Conservation (phyloP, 176 grass and related monocot genomes). For the Luzula sylvatica region DNA sequence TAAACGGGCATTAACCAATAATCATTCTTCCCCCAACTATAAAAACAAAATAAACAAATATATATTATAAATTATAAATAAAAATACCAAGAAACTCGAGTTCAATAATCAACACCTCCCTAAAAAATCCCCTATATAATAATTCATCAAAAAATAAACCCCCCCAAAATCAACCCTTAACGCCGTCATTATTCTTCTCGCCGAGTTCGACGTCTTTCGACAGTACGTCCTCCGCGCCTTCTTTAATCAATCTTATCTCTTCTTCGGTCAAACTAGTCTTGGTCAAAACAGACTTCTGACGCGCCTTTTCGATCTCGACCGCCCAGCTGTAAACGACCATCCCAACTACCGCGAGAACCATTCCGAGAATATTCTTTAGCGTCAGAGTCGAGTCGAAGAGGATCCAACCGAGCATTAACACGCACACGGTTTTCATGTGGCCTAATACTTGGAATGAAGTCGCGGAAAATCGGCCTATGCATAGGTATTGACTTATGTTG, state of each 20-base stretch:
- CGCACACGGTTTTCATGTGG: slow-evolving; percentile 37
- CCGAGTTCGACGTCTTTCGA: slow-evolving; percentile 32
- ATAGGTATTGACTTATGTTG: slow-evolving; percentile 35
- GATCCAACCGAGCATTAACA: slow-evolving; percentile 30
- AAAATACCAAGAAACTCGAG: too few relatives aligned
- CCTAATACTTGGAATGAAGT: slow-evolving; percentile 36
- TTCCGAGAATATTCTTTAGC: slow-evolving; percentile 28
- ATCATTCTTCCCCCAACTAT: slow-evolving; percentile 11
- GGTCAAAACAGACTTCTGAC: slow-evolving; percentile 9
- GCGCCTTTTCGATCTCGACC: slow-evolving; percentile 25
- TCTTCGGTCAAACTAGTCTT: slow-evolving; percentile 40
- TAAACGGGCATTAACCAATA: background rate
- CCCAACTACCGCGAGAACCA: slow-evolving; percentile 28
- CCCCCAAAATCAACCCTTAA: background rate
- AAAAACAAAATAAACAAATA: slow-evolving; percentile 16
- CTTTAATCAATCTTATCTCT: slow-evolving; percentile 29
- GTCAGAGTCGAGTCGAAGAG: slow-evolving; percentile 30
- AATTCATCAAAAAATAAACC: too few relatives aligned
- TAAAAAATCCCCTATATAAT: too few relatives aligned
- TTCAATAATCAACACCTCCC: too few relatives aligned
- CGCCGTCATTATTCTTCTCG: slow-evolving; percentile 5
- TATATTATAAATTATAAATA: slow-evolving; percentile 13
- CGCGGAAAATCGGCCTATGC: slow-evolving; percentile 35
- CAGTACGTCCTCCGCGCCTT: slow-evolving; percentile 7
- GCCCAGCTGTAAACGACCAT: slow-evolving; percentile 43